These are phyloP conservation scores for Porodaedalea pini DNA, from an alignment of 1,284 basidiomycete species.

Conservation along the genomic window DNA sequence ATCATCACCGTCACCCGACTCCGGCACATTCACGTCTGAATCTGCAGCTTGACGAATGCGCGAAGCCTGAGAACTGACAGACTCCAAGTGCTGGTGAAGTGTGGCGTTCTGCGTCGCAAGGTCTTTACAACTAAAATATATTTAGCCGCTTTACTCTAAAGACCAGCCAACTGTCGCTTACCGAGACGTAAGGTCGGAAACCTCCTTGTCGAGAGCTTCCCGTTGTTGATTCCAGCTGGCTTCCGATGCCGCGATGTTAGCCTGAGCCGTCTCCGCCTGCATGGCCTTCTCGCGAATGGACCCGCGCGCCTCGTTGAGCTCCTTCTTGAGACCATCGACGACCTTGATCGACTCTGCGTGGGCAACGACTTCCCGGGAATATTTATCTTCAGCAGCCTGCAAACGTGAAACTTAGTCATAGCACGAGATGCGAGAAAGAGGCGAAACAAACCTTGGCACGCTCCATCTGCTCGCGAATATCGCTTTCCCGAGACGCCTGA, in stretches of 20 bases:
- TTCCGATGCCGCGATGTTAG: slow-evolving; percentile 68
- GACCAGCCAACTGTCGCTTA: slow-evolving; percentile 30
- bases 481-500: slow-evolving; percentile 58
- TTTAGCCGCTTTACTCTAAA: slow-evolving; percentile 37
- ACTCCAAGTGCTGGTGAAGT: slow-evolving; percentile 82
- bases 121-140: slow-evolving; percentile 57
- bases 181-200: slow-evolving; percentile 68
- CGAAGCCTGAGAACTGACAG: slow-evolving; percentile 78
- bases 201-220: slow-evolving; percentile 73
- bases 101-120: slow-evolving; percentile 74
- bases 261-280: slow-evolving; percentile 68
- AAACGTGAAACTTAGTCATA: slow-evolving; percentile 11
- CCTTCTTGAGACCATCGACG: slow-evolving; percentile 61
- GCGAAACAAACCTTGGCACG: slow-evolving; percentile 55
- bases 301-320: slow-evolving; percentile 50
- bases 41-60: slow-evolving; percentile 70
- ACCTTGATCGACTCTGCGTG: slow-evolving; percentile 81
- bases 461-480: slow-evolving; percentile 62
- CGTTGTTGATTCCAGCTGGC: slow-evolving; percentile 79
- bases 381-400: slow-evolving; percentile 77
- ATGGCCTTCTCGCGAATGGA: slow-evolving; percentile 54
- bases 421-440: neutral
- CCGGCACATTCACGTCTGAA: slow-evolving; percentile 35
- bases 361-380: slow-evolving; percentile 74
- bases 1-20: slow-evolving; percentile 46